phyloP scores from a whole-genome alignment of 1,139 yeast genomes.

The Suhomyces kunorum region DNA sequence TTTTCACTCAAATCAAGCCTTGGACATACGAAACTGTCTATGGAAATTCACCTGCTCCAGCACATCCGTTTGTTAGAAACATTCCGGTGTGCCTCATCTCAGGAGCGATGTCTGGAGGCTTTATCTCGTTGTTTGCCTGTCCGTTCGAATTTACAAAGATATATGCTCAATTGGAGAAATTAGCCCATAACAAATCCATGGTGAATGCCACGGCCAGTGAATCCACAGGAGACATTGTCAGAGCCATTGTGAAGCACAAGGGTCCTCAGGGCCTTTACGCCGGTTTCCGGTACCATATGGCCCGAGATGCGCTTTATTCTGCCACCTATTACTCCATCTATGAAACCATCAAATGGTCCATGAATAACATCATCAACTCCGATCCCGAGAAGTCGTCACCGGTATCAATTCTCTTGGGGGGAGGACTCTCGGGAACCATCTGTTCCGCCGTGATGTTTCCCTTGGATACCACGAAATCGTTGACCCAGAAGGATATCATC shows the following conservation, averaged over 20 bases:
- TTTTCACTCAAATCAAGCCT: conserved; percentile 64
- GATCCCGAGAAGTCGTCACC: conserved; percentile 34
- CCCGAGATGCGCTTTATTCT: conserved; percentile 69
- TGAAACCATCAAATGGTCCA: conserved; percentile 63
- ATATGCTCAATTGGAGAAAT: conserved; percentile 68
- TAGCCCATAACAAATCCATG: conserved; percentile 37
- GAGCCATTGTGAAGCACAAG: conserved; percentile 54
- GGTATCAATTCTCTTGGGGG: conserved; percentile 54
- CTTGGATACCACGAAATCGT: conserved; percentile 74
- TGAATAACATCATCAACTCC: conserved; percentile 35
- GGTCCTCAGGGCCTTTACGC: conserved; percentile 70
- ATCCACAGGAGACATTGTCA: conserved; percentile 41
- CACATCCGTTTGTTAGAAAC: conserved; percentile 49
- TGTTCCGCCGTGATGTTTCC: conserved; percentile 80
- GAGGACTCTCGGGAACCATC: conserved; percentile 76
- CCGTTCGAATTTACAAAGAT: conserved; percentile 87
- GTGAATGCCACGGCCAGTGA: conserved; percentile 16
- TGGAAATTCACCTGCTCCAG: conserved; percentile 15
- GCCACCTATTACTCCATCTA: conserved; percentile 75
- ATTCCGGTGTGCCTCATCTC: conserved; percentile 68
- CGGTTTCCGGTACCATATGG: conserved; percentile 66
- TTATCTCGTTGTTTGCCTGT: conserved; percentile 68
- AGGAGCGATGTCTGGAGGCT: conserved; percentile 68
- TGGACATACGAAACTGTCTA: conserved; percentile 35
- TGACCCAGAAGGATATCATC: conserved; percentile 72